A percentile compares a stretch with the other conserved stretches of the same genome.
phyloP scores from a whole-genome alignment of 1,139 yeast genomes.

The Hanseniaspora gamundiae region DNA sequence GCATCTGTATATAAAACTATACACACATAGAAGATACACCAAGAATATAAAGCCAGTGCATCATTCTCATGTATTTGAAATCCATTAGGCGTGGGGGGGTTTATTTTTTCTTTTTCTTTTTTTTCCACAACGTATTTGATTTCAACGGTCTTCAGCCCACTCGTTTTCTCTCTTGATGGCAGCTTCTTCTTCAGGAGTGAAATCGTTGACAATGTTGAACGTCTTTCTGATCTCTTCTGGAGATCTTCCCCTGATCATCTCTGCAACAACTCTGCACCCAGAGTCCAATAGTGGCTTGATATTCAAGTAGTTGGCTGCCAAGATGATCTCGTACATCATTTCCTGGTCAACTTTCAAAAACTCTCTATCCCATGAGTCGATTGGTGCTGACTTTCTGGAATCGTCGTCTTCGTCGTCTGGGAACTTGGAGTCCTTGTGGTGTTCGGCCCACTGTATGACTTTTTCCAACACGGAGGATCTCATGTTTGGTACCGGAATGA shows the following conservation, averaged over 20 bases:
- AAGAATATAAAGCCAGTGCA: too few species aligned
- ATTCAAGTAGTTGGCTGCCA: conserved; percentile 92
- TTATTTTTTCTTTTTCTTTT: conserved; percentile 22
- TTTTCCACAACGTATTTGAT: too few species aligned
- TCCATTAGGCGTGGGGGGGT: conserved; percentile 38
- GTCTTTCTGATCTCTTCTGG: conserved; percentile 96
- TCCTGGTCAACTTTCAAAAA: conserved; percentile 96
- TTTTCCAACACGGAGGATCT: conserved; percentile 77
- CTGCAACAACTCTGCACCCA: conserved; percentile 96
- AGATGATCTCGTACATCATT: conserved; percentile 91
- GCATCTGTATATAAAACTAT: too few species aligned
- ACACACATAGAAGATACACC: too few species aligned
- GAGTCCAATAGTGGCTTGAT: conserved; percentile 88
- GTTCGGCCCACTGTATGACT: conserved; percentile 95
- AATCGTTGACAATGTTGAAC: conserved; percentile 91
- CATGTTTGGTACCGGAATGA: conserved; percentile 88
- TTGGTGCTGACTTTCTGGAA: conserved; percentile 71
- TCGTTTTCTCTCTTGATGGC: conserved; percentile 96
- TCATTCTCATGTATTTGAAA: conserved; percentile 49
- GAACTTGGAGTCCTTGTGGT: conserved; percentile 76
- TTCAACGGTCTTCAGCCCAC: conserved; percentile 82
- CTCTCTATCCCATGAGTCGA: conserved; percentile 94
- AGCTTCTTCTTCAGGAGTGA: conserved; percentile 96
- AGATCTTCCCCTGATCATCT: conserved; percentile 90
- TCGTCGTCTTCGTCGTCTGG: conserved; percentile 73